phyloP scores from a whole-genome alignment of 176 grass and related monocot species.

The Carex pumila region DNA sequence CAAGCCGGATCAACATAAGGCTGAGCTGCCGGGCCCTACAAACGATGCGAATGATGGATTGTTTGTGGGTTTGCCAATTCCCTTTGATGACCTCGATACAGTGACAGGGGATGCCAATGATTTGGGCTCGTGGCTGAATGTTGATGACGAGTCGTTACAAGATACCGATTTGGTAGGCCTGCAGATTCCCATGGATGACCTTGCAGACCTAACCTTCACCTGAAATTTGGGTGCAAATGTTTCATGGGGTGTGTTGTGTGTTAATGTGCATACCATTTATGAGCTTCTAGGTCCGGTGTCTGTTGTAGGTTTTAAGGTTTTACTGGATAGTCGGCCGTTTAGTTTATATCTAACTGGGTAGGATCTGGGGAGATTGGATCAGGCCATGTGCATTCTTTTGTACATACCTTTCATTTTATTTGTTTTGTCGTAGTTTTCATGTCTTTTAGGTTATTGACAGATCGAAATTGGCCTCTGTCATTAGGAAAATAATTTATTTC shows the following conservation, averaged over 20 bases:
- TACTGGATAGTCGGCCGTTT: slow-evolving; percentile 4
- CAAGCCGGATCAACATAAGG: slow-evolving; percentile 3
- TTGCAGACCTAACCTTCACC: slow-evolving; percentile 19
- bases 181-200: slow-evolving; percentile 22
- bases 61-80: slow-evolving; percentile 13
- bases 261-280: slow-evolving; percentile 18
- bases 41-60: neutral
- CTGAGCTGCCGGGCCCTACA: neutral
- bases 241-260: neutral
- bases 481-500: slow-evolving; percentile 3
- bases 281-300: neutral
- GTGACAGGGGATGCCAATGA: slow-evolving; percentile 18
- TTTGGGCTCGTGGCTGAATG: slow-evolving; percentile 23
- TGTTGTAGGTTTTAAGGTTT: neutral
- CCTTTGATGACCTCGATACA: slow-evolving; percentile 16
- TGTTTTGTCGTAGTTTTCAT: slow-evolving; percentile 1
- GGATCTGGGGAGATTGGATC: neutral
- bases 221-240: slow-evolving; percentile 2
- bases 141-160: slow-evolving; percentile 18
- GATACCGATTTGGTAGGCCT: slow-evolving; percentile 22
- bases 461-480: slow-evolving; percentile 12
- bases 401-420: slow-evolving; percentile 17
- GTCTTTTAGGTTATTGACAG: slow-evolving; percentile 14
- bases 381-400: slow-evolving; percentile 23
- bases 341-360: slow-evolving; percentile 13